Evolutionary conservation across 176 grass and related monocot species (phyloP).

Genomic region (Paspalum vaginatum): DNA sequence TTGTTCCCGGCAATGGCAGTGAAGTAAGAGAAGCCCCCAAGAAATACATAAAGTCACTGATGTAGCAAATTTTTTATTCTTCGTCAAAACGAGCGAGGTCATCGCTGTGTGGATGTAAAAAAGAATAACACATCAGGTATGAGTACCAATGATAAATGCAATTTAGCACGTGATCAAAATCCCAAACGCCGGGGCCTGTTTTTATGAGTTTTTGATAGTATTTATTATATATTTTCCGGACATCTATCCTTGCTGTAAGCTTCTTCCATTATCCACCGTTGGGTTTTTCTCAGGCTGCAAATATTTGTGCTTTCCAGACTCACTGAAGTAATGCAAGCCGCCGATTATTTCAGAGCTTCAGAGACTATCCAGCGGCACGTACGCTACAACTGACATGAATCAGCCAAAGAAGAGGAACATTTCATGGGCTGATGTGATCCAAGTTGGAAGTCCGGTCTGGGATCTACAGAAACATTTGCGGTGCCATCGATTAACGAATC

Average conservation of each 20-base stretch:
- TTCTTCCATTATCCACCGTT: too few species aligned
- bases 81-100: background rate
- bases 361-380: background rate
- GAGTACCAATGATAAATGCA: too few species aligned
- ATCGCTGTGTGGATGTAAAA: too few species aligned
- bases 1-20: background rate
- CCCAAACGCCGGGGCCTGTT: too few species aligned
- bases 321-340: background rate
- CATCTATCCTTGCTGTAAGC: too few species aligned
- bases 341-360: background rate
- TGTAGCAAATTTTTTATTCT: background rate
- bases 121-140: too few species aligned
- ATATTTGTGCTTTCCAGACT: background rate
- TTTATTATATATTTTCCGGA: too few species aligned
- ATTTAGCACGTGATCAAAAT: too few species aligned
- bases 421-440: constrained; percentile 50
- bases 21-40: background rate
- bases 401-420: constrained; percentile 39
- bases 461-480: constrained; percentile 23
- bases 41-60: background rate
- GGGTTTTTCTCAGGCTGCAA: too few species aligned
- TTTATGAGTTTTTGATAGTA: too few species aligned
- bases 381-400: constrained; percentile 21
- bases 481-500: constrained; percentile 19
- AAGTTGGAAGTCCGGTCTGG: constrained; percentile 43